phyloP scores from a whole-genome alignment of 192 early-diverging fungal species.

The Coemansia sp. region DNA sequence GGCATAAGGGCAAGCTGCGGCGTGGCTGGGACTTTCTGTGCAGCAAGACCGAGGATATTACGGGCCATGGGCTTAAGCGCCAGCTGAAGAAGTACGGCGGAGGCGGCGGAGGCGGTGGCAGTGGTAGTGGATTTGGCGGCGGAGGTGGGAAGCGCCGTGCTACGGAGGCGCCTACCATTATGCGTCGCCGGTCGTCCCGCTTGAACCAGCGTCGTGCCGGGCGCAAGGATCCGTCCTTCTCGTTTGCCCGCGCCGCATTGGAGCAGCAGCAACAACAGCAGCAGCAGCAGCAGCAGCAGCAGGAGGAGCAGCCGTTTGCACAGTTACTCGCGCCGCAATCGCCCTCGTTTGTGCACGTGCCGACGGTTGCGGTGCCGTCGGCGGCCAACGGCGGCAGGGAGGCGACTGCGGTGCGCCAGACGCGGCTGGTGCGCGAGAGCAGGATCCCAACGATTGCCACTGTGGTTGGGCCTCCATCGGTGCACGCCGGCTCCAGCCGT shows the following conservation, averaged over 20 bases:
- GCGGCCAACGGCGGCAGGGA: constrained; percentile 30
- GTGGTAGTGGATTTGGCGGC: constrained; percentile 3
- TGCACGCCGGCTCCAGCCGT: neutral
- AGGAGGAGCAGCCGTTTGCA: neutral
- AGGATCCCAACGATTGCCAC: neutral
- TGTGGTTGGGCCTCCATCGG: neutral
- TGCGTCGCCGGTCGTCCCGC: constrained; percentile 18
- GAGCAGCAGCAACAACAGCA: neutral
- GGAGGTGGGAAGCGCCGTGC: constrained; percentile 51
- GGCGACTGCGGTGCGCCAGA: neutral
- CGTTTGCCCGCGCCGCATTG: constrained; percentile 4
- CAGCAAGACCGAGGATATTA: constrained; percentile 55
- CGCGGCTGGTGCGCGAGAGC: neutral
- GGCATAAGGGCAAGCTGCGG: constrained; percentile 42
- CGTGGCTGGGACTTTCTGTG: constrained; percentile 53
- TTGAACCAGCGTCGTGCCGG: neutral
- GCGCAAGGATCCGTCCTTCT: constrained; percentile 9
- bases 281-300: constrained; percentile 2
- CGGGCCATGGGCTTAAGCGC: constrained; percentile 45
- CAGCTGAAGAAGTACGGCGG: constrained; percentile 53
- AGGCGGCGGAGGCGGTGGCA: constrained; percentile 16
- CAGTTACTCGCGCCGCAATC: constrained; percentile 12
- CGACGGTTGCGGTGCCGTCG: constrained; percentile 11
- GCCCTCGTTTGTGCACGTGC: constrained; percentile 38
- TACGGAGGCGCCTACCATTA: constrained; percentile 19